phyloP scores from a whole-genome alignment of 768 basidiomycete species.

The Lactifluus subvellereus region DNA sequence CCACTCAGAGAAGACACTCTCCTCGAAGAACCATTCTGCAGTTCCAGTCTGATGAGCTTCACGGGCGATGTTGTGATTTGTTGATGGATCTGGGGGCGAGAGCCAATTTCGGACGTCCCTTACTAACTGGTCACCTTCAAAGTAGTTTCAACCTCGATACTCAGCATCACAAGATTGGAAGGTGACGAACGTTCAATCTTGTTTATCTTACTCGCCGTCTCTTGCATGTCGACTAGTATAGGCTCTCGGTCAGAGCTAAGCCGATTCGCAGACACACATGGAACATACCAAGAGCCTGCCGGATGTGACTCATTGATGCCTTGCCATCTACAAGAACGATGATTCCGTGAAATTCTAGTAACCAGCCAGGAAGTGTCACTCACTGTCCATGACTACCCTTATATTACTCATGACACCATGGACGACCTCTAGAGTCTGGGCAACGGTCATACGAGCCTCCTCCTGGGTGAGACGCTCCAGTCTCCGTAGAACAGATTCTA shows the following conservation, averaged over 20 bases:
- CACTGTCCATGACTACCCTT: background rate
- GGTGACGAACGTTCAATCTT: slow-evolving; percentile 8
- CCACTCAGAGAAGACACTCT: background rate
- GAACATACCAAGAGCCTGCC: background rate
- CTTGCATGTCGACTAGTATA: background rate
- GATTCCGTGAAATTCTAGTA: background rate
- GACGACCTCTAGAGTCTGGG: background rate
- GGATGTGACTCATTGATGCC: background rate
- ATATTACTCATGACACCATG: background rate
- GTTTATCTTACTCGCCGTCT: background rate
- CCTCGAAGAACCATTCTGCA: background rate
- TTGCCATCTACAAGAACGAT: background rate
- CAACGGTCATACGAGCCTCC: background rate
- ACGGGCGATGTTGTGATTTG: background rate
- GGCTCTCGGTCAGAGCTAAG: no score
- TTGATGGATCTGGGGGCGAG: slow-evolving; percentile 5
- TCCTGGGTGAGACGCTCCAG: slow-evolving; percentile 7
- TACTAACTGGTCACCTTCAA: slow-evolving; percentile 1
- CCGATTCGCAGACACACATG: no score
- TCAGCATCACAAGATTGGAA: accelerated
- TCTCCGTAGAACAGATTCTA: background rate
- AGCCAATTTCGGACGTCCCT: background rate
- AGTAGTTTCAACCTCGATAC: background rate
- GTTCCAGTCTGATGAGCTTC: background rate
- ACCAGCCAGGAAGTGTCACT: background rate